Conservation (phyloP, 2,329 filamentous ascomycete genomes). For the Talaromyces sp. region DNA sequence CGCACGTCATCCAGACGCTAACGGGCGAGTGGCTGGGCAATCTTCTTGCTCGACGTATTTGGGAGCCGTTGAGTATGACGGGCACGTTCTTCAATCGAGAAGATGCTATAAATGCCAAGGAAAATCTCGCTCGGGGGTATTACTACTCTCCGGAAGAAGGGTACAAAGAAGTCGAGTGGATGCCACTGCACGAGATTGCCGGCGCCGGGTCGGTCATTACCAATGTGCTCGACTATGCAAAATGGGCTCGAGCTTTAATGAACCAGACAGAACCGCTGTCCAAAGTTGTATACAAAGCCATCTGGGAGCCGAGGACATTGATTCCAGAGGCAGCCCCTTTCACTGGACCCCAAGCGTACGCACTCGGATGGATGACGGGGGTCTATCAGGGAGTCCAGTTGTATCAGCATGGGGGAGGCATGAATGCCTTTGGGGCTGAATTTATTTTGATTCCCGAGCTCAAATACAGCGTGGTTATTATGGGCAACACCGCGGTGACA, state of each 20-base stretch:
- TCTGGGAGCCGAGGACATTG: slow-evolving; percentile 7
- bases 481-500: slow-evolving; percentile 41
- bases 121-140: slow-evolving; percentile 21
- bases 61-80: slow-evolving; percentile 36
- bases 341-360: slow-evolving; percentile 8
- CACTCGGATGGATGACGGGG: slow-evolving; percentile 16
- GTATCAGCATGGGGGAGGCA: slow-evolving; percentile 37
- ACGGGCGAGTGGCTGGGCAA: slow-evolving; percentile 27
- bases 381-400: slow-evolving; percentile 28
- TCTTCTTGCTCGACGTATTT: slow-evolving; percentile 30
- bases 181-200: slow-evolving; percentile 3
- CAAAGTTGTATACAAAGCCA: slow-evolving; percentile 1
- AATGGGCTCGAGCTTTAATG: slow-evolving; percentile 48
- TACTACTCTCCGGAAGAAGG: slow-evolving; percentile 11
- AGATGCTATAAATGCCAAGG: slow-evolving; percentile 23
- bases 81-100: slow-evolving; percentile 30
- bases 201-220: slow-evolving; percentile 23
- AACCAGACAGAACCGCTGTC: slow-evolving; percentile 28
- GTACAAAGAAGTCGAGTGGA: slow-evolving; percentile 4
- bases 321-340: slow-evolving; percentile 6
- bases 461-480: slow-evolving; percentile 37
- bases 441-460: slow-evolving; percentile 41
- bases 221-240: slow-evolving; percentile 36
- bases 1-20: slow-evolving; percentile 41
- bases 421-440: slow-evolving; percentile 39